phyloP scores from a whole-genome alignment of 2,329 filamentous ascomycete species.

The Phoma sp. region DNA sequence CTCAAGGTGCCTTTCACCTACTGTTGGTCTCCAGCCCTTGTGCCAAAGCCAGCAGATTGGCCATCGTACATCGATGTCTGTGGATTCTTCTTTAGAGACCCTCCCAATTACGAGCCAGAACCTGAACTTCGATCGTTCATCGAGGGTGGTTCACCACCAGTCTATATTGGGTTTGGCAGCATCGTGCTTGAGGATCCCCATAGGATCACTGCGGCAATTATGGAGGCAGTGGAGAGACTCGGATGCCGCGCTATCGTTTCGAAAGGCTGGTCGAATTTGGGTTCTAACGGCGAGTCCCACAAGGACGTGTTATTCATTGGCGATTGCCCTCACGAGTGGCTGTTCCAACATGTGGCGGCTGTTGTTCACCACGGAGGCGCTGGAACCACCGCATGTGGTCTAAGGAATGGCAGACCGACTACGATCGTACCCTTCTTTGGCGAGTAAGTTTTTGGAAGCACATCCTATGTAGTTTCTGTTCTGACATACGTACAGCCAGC shows the following conservation, averaged over 20 bases:
- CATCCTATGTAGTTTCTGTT: too few relatives aligned
- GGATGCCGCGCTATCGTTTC: slow-evolving; percentile 60
- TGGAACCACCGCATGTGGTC: slow-evolving; percentile 80
- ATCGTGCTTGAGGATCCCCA: slow-evolving; percentile 63
- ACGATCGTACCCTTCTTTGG: slow-evolving; percentile 80
- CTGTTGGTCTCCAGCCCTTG: slow-evolving; percentile 54
- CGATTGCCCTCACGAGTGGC: slow-evolving; percentile 85
- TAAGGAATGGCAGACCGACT: slow-evolving; percentile 66
- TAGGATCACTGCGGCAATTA: slow-evolving; percentile 52
- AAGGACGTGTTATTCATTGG: slow-evolving; percentile 59
- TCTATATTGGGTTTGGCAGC: slow-evolving; percentile 66
- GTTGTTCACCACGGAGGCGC: slow-evolving; percentile 90
- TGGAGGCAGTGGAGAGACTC: slow-evolving; percentile 53
- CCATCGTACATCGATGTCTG: slow-evolving; percentile 39
- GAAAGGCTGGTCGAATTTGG: slow-evolving; percentile 50
- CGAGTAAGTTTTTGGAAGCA: slow-evolving; percentile 6
- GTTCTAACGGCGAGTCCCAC: slow-evolving; percentile 46
- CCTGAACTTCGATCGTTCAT: slow-evolving; percentile 55
- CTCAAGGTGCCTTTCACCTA: slow-evolving; percentile 54
- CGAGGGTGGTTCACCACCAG: slow-evolving; percentile 55
- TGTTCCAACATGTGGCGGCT: slow-evolving; percentile 78
- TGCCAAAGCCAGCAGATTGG: slow-evolving; percentile 31
- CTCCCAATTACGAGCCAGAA: slow-evolving; percentile 49
- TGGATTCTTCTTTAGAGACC: slow-evolving; percentile 57
- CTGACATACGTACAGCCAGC: slow-evolving; percentile 15